These are phyloP conservation scores for Podaxis rugospora DNA, from an alignment of 768 basidiomycete genomes.

Conservation along the genomic window DNA sequence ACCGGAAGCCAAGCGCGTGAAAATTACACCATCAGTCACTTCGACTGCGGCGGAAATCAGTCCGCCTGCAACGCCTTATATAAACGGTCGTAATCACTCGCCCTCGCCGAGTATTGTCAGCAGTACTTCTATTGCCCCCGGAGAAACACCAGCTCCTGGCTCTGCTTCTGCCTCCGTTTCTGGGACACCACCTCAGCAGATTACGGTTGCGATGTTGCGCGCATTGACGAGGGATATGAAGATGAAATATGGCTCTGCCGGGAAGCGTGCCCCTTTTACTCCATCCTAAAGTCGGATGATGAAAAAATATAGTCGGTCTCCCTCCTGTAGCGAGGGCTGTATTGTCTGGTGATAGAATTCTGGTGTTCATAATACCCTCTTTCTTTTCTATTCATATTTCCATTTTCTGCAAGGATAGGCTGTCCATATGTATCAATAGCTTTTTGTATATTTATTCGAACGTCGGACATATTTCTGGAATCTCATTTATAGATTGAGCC, in stretches of 20 bases:
- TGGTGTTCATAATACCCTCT: background rate
- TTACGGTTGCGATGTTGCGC: slow-evolving; percentile 66
- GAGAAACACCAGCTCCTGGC: background rate
- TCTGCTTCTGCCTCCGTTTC: slow-evolving; percentile 39
- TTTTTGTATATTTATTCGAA: background rate
- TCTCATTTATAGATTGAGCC: background rate
- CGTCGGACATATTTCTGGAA: background rate
- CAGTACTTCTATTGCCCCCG: slow-evolving; percentile 1
- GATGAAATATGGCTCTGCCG: slow-evolving; percentile 31
- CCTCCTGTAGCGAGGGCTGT: background rate
- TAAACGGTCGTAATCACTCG: slow-evolving; percentile 10
- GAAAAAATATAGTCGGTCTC: too few species aligned
- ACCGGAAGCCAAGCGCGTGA: slow-evolving; percentile 13
- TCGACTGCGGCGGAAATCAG: background rate
- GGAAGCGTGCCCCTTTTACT: background rate
- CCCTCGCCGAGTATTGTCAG: slow-evolving; percentile 11
- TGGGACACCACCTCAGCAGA: slow-evolving; percentile 32
- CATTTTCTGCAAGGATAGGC: background rate
- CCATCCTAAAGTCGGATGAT: background rate
- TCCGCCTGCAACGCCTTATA: slow-evolving; percentile 9
- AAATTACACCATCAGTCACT: background rate
- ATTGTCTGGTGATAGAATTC: background rate
- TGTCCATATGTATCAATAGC: background rate
- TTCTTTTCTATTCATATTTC: background rate
- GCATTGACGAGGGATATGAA: slow-evolving; percentile 52